Evolutionary conservation across 805 yeast genomes (phyloP), one percentile per base, ranked within the genome.

Genomic region (Starmera dryadoides): DNA sequence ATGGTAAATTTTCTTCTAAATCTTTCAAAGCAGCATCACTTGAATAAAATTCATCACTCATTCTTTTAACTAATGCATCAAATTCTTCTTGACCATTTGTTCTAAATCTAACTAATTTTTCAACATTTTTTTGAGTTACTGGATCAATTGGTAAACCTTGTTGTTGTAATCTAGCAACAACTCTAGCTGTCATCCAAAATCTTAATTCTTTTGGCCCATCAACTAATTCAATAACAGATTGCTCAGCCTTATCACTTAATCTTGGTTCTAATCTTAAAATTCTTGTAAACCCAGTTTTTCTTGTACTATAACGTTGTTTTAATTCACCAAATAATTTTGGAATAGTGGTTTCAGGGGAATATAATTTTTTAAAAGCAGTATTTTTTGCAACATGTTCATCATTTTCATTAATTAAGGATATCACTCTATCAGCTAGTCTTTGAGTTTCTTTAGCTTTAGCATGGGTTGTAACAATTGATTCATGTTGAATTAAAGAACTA

Each of bases 201-300:
- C 81, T 76, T 69, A 85, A 72, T 56, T 86, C 95, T 42, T 77
- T 65, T 15, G 68, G 61, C 4, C 81, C 77, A 50, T 85, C 96
- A 1, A 91, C 94, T 35, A 93, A 68, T 61, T 93, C 98, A 39
- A 93, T 55, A 8, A 89, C 79, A 1, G 93, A 80, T 70, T 86
- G 93, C 25, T 89, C 89, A 0, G 97, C 95, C 44, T 79, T 83
- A 58, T 93, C 98, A 40, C 93, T 89, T 35, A 81, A 60, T 48
- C 98, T 72, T 15, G 89, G 87, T 60, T 93, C 98, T 44, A 93
- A 66, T 49, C 75, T 80, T 45, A 88, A 64, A 39, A 91, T 76
- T 49, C 98, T 76, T 3, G 97, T 87, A 64, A 81, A 91, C 1
- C 97, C 97, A 44, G 87, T 85, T 1, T 61, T 55, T 63, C 96